A percentile compares a stretch with the other conserved stretches of the same genome.
phyloP scores from a whole-genome alignment of 305 asterid species.

The Rubia peregrina region DNA sequence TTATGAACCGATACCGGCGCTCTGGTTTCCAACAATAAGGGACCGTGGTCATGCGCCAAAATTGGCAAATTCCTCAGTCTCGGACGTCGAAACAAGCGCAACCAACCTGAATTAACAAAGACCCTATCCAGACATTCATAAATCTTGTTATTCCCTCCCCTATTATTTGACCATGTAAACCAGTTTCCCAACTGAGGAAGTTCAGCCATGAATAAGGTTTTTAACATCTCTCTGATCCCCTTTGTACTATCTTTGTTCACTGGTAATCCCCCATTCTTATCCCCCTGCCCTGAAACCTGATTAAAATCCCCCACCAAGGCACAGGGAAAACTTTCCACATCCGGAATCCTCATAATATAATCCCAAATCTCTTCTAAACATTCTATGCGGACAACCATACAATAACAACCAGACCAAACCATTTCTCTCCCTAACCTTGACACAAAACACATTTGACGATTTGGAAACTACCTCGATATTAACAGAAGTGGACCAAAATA shows the following conservation, averaged over 20 bases:
- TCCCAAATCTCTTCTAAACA: background rate
- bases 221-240: too few relatives aligned
- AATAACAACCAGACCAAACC: background rate
- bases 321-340: background rate
- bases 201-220: background rate
- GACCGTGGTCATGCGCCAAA: background rate
- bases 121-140: background rate
- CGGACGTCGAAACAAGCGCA: background rate
- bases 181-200: background rate
- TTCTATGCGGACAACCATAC: background rate
- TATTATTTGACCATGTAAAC: background rate
- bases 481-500: background rate
- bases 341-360: background rate
- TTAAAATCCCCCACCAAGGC: background rate
- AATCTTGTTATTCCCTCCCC: background rate
- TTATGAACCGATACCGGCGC: too few relatives aligned
- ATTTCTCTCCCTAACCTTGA: background rate
- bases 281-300: background rate
- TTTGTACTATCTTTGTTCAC: background rate
- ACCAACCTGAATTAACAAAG: background rate
- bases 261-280: background rate
- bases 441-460: background rate
- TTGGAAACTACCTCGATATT: background rate
- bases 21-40: too few relatives aligned
- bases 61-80: background rate